Conservation (phyloP, 495 filamentous ascomycete genomes). For the Trichoderma gamsii region DNA sequence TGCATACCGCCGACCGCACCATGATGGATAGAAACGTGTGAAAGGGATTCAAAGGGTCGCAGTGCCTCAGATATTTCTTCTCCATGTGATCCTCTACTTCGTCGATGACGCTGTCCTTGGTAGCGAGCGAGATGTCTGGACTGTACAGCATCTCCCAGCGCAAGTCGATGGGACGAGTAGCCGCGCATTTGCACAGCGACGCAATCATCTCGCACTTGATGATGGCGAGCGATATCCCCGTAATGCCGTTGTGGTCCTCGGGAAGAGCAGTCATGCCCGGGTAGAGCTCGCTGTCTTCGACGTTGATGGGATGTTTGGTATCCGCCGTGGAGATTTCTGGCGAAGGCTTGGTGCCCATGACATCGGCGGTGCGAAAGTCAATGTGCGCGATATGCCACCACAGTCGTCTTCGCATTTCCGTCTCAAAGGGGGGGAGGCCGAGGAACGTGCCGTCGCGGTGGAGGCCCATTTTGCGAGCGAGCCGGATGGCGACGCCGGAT, state of each 20-base stretch:
- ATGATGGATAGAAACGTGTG: slow-evolving; percentile 37
- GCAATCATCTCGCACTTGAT: slow-evolving; percentile 24
- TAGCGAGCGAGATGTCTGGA: slow-evolving; percentile 36
- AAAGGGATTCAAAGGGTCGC: slow-evolving; percentile 19
- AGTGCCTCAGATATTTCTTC: slow-evolving; percentile 19
- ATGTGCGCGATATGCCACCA: slow-evolving; percentile 31
- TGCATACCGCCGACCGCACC: slow-evolving; percentile 29
- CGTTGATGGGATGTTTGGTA: slow-evolving; percentile 30
- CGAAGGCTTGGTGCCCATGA: slow-evolving; percentile 46
- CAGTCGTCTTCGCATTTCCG: slow-evolving; percentile 34
- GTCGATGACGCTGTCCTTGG: slow-evolving; percentile 20
- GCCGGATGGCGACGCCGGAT: slow-evolving; percentile 40
- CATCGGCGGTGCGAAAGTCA: slow-evolving; percentile 38
- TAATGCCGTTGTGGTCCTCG: slow-evolving; percentile 20
- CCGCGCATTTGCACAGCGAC: background rate
- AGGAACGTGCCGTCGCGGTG: slow-evolving; percentile 41
- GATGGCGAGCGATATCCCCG: slow-evolving; percentile 18
- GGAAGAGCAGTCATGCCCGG: slow-evolving; percentile 26
- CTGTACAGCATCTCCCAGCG: slow-evolving; percentile 32
- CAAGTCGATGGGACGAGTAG: slow-evolving; percentile 13
- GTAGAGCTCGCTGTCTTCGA: slow-evolving; percentile 35
- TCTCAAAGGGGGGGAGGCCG: slow-evolving; percentile 32
- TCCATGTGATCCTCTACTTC: slow-evolving; percentile 19
- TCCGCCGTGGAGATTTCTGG: slow-evolving; percentile 33
- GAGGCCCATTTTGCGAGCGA: slow-evolving; percentile 46